Percentiles rank a stretch among this genome's conserved stretches.
phyloP scores from a whole-genome alignment of 192 early-diverging fungal species.

The Umbelopsis vinacea region DNA sequence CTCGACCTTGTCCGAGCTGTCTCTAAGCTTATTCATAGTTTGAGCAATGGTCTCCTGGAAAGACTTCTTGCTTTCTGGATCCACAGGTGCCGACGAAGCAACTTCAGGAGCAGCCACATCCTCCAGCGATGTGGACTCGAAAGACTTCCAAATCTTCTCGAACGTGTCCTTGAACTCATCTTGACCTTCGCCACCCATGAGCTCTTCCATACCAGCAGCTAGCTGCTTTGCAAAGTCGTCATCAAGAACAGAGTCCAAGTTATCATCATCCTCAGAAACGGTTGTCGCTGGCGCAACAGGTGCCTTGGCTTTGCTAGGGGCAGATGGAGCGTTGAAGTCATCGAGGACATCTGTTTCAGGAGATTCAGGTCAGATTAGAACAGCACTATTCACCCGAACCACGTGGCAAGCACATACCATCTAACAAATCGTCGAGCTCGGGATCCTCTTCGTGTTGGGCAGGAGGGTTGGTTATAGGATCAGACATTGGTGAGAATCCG shows the following conservation, averaged over 20 bases:
- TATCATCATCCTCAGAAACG: slow-evolving; percentile 17
- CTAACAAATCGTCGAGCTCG: slow-evolving; percentile 71
- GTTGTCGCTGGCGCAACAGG: slow-evolving; percentile 41
- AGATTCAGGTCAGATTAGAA: background rate
- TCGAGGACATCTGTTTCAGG: slow-evolving; percentile 68
- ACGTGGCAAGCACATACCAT: slow-evolving; percentile 42
- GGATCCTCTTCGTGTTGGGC: slow-evolving; percentile 55
- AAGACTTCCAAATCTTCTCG: slow-evolving; percentile 56
- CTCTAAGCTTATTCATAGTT: slow-evolving; percentile 89
- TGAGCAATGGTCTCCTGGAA: slow-evolving; percentile 91
- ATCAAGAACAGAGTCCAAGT: slow-evolving; percentile 48
- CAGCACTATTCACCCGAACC: too few relatives aligned
- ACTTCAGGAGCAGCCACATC: background rate
- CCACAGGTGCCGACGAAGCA: background rate
- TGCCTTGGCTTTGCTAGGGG: slow-evolving; percentile 46
- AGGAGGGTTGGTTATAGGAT: background rate
- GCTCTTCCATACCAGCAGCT: slow-evolving; percentile 81
- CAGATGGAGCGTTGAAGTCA: slow-evolving; percentile 58
- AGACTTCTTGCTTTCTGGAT: slow-evolving; percentile 37
- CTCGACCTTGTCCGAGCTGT: slow-evolving; percentile 83
- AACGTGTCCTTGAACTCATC: slow-evolving; percentile 60
- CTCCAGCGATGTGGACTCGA: slow-evolving; percentile 32
- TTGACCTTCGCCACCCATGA: slow-evolving; percentile 57
- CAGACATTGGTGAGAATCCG: slow-evolving; percentile 13
- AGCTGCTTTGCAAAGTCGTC: slow-evolving; percentile 79